phyloP scores from a whole-genome alignment of 805 yeast genomes.

The Yamadazyma insecticola region DNA sequence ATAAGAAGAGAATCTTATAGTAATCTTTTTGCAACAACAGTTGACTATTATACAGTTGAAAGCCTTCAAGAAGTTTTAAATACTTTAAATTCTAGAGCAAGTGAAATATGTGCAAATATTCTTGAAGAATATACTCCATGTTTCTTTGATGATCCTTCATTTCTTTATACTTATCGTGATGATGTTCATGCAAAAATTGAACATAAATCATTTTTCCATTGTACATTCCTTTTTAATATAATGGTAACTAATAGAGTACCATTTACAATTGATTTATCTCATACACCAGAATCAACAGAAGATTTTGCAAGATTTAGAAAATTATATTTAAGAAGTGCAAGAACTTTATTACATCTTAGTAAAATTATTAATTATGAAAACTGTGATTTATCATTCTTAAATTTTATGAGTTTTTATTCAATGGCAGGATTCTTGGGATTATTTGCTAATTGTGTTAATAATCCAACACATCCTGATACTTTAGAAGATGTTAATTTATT shows the following conservation, averaged over 20 bases:
- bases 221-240: constrained; percentile 22
- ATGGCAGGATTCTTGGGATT: constrained; percentile 24
- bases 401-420: constrained; percentile 20
- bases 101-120: too few species aligned
- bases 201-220: constrained; percentile 11
- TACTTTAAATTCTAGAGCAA: background rate
- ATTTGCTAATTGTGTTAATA: constrained; percentile 19
- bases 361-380: constrained; percentile 8
- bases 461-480: constrained; percentile 17
- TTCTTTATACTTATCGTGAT: constrained; percentile 11
- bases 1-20: too few species aligned
- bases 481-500: constrained; percentile 19
- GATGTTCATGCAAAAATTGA: too few species aligned
- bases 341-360: constrained; percentile 21
- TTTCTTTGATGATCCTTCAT: constrained; percentile 31
- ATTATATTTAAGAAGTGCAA: constrained; percentile 26
- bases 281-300: constrained; percentile 11
- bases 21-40: too few species aligned
- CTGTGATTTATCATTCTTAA: constrained; percentile 14
- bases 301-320: constrained; percentile 16
- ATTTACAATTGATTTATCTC: constrained; percentile 13
- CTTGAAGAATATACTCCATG: constrained; percentile 21
- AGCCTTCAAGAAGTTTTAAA: too few species aligned
- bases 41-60: too few species aligned
- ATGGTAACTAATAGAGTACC: constrained; percentile 29